These are phyloP conservation scores for Allantophomopsis cytisporea DNA, from an alignment of 2,329 filamentous ascomycete species.

Conservation along the genomic window DNA sequence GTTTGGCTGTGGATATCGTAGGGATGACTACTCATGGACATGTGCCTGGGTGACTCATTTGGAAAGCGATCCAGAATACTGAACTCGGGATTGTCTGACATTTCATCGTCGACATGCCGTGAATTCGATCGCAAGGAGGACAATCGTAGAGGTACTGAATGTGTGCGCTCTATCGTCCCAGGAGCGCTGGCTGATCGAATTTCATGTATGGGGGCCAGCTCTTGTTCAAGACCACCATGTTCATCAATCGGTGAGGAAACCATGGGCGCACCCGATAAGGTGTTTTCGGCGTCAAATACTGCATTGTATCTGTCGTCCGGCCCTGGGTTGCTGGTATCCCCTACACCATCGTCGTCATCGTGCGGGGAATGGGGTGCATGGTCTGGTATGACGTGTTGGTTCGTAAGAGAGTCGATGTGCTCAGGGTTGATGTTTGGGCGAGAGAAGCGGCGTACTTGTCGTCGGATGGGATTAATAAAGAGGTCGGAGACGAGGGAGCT, in stretches of 20 bases:
- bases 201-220: conserved; percentile 5
- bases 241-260: conserved; percentile 13
- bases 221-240: conserved; percentile 11
- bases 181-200: conserved; percentile 3
- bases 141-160: conserved; percentile 5
- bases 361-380: conserved; percentile 4
- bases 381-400: conserved; percentile 3
- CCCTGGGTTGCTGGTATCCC: neutral
- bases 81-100: conserved; percentile 13
- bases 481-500: conserved; percentile 50
- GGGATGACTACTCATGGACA: no score
- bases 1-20: conserved; percentile 5
- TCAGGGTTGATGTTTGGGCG: conserved; percentile 20
- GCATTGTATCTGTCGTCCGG: neutral
- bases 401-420: conserved; percentile 18
- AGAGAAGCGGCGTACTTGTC: conserved; percentile 52
- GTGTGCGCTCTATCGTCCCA: conserved; percentile 1
- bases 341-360: conserved; percentile 4
- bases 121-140: conserved; percentile 7
- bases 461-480: conserved; percentile 51
- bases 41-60: conserved; percentile 4
- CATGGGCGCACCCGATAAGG: conserved; percentile 6
- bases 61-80: conserved; percentile 11
- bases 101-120: conserved; percentile 10
- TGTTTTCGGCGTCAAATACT: neutral